A percentile compares a stretch with the other conserved stretches of the same genome.
Evolutionary conservation across 2,329 filamentous ascomycete species (phyloP).

Genomic region (Sclerotinia trifoliorum): DNA sequence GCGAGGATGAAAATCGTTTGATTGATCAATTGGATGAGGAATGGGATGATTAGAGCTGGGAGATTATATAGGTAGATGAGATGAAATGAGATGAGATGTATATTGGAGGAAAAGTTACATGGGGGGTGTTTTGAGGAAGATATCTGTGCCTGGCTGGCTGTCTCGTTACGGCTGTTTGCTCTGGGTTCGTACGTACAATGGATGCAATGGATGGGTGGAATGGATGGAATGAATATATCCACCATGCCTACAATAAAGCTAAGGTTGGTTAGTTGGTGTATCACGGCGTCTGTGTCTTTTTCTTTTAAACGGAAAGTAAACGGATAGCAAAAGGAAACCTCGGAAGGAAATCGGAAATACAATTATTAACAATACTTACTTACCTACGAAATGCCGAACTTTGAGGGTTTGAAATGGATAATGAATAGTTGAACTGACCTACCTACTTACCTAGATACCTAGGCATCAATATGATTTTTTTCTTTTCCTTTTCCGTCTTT

Average conservation of each 20-base stretch:
- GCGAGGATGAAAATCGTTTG: constrained; percentile 84
- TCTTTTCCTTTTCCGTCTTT: not conserved
- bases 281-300: not conserved
- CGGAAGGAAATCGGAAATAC: too few species aligned
- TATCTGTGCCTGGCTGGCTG: too few species aligned
- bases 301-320: too few species aligned
- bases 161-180: too few species aligned
- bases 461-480: not conserved
- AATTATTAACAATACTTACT: too few species aligned
- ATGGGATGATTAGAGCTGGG: constrained; percentile 72
- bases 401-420: not conserved
- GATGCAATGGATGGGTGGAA: not conserved
- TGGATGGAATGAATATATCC: not conserved
- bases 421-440: too few species aligned
- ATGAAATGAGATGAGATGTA: not conserved
- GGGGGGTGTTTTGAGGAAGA: too few species aligned
- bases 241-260: not conserved
- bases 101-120: not conserved
- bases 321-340: not conserved
- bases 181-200: too few species aligned
- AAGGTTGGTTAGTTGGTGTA: not conserved
- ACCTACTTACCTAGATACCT: too few species aligned
- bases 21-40: constrained; percentile 97
- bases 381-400: not conserved
- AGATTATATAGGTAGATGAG: not conserved